Evolutionary conservation across 345 rosid species (phyloP).

Genomic region (Ailanthus altissimus): DNA sequence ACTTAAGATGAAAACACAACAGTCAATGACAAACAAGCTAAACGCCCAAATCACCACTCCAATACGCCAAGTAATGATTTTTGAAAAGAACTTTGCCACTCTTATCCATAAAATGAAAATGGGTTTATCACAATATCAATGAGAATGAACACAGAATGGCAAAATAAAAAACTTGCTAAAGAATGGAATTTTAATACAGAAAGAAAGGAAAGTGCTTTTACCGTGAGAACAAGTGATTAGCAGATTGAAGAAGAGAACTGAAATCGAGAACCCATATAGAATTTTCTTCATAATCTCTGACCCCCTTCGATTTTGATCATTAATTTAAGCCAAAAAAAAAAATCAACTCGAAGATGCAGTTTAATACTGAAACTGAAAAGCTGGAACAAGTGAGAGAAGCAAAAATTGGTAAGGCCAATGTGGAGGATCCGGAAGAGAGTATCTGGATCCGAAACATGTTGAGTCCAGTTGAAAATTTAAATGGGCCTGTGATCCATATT

Average conservation of each 20-base stretch:
- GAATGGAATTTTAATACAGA: not conserved
- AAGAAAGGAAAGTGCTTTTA: conserved; percentile 18
- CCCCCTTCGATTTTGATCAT: not conserved
- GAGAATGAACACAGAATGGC: not conserved
- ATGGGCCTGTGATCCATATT: not conserved
- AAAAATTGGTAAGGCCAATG: not conserved
- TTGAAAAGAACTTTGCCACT: too few relatives aligned
- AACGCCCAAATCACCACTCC: not conserved
- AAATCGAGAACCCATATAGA: conserved; percentile 8
- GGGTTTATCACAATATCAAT: not conserved
- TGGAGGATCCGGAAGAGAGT: not conserved
- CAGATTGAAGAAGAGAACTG: conserved; percentile 31
- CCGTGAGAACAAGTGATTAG: conserved; percentile 36
- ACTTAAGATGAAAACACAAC: not conserved
- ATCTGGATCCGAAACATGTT: not conserved
- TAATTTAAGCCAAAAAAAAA: not conserved
- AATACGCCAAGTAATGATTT: not conserved
- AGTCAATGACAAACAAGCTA: too few relatives aligned
- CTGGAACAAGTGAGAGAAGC: too few relatives aligned
- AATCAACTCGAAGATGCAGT: too few relatives aligned
- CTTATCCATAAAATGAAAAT: not conserved
- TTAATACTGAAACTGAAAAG: too few relatives aligned
- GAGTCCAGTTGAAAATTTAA: not conserved
- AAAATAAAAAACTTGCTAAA: not conserved
- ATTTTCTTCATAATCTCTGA: not conserved